These are phyloP conservation scores for Calophaca sinica DNA, from an alignment of 306 rosid species.

Conservation along the genomic window DNA sequence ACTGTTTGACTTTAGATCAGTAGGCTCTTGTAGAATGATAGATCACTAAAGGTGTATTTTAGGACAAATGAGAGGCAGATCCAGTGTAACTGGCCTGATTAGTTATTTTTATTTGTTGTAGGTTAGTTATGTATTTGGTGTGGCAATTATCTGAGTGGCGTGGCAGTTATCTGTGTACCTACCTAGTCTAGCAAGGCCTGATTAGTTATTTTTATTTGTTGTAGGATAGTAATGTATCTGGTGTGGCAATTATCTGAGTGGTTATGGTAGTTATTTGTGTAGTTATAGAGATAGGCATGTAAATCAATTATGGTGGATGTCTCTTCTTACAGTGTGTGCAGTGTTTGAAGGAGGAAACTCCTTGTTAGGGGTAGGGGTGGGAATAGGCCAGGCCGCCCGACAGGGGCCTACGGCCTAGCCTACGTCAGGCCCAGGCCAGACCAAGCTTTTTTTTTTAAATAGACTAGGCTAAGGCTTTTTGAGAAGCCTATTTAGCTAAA, in stretches of 20 bases:
- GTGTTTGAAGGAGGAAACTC: constrained; percentile 9
- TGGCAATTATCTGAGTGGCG: background rate
- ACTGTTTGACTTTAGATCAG: constrained; percentile 3
- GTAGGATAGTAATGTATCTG: background rate
- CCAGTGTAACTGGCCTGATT: background rate
- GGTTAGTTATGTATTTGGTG: background rate
- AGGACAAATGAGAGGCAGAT: constrained; percentile 3
- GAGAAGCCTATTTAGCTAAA: too few relatives aligned
- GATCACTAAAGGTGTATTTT: constrained; percentile 1
- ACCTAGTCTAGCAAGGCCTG: constrained; percentile 6
- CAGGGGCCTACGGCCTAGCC: too few relatives aligned
- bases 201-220: background rate
- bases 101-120: constrained; percentile 7
- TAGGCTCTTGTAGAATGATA: constrained; percentile 24
- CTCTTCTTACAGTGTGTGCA: constrained; percentile 2
- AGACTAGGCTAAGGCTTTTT: too few relatives aligned
- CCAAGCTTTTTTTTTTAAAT: too few relatives aligned
- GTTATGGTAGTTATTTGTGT: background rate
- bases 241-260: constrained; percentile 7
- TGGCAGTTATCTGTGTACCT: background rate
- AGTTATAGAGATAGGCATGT: background rate
- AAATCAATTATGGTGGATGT: background rate
- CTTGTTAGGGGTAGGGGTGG: too few relatives aligned
- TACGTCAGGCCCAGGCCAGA: too few relatives aligned
- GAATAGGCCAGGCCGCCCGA: too few relatives aligned